A percentile compares a stretch with the other conserved stretches of the same genome.
Conservation (phyloP, 495 filamentous ascomycete genomes). For the Saxispiralis lemnorum region DNA sequence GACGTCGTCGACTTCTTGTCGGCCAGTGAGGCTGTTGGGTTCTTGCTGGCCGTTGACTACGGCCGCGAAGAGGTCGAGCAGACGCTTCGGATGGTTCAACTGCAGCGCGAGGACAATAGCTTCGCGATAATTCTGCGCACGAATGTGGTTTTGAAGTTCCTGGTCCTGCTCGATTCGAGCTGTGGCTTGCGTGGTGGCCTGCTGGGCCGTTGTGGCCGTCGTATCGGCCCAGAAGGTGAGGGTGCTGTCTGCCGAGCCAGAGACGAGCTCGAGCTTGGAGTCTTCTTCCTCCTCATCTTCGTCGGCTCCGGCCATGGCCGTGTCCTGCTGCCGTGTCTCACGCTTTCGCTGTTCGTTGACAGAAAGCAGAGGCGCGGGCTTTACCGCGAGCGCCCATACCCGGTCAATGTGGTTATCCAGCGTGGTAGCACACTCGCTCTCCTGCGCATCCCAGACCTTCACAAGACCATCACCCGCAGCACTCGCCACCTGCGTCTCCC, state of each 20-base stretch:
- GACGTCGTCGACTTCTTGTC: constrained; percentile 68
- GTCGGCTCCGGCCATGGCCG: background rate
- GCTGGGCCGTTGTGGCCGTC: constrained; percentile 56
- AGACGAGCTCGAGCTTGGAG: constrained; percentile 38
- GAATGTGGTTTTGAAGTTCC: constrained; percentile 76
- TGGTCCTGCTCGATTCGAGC: constrained; percentile 84
- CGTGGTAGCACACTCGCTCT: constrained; percentile 67
- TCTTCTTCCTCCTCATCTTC: constrained; percentile 2
- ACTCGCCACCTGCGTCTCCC: constrained; percentile 51
- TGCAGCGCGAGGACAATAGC: constrained; percentile 82
- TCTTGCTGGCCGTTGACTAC: constrained; percentile 45
- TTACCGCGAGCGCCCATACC: constrained; percentile 70
- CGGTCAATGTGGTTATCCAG: constrained; percentile 92
- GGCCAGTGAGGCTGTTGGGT: constrained; percentile 46
- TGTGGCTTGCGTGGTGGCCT: constrained; percentile 48
- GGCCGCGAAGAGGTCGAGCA: constrained; percentile 69
- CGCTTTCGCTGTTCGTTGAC: background rate
- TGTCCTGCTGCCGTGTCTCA: background rate
- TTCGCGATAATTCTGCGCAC: constrained; percentile 66
- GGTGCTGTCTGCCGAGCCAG: constrained; percentile 73
- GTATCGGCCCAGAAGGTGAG: constrained; percentile 94
- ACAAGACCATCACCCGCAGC: constrained; percentile 92
- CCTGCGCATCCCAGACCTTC: constrained; percentile 75
- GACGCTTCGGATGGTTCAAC: constrained; percentile 75
- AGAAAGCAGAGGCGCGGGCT: constrained; percentile 32